Evolutionary conservation across 306 rosid species (phyloP).

Genomic region (Alnus glutinosa): DNA sequence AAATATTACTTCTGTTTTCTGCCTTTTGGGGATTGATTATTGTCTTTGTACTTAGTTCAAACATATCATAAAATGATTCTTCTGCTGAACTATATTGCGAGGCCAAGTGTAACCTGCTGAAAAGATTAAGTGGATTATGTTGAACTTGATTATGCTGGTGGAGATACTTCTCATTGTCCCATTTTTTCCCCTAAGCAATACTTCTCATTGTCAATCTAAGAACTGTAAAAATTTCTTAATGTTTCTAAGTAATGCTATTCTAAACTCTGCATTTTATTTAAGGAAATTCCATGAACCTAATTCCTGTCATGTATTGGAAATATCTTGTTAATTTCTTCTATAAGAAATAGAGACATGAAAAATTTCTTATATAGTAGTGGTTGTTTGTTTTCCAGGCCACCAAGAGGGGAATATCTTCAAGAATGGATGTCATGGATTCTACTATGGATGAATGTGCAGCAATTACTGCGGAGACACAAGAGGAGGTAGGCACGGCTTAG

Average conservation of each 20-base stretch:
- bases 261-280: constrained; percentile 16
- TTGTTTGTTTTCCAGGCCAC: constrained; percentile 57
- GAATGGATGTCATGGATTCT: constrained; percentile 54
- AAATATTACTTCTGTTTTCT: not conserved
- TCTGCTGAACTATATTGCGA: not conserved
- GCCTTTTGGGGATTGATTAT: not conserved
- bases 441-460: constrained; percentile 59
- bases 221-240: not conserved
- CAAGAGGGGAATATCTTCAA: constrained; percentile 57
- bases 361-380: constrained; percentile 22
- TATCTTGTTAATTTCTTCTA: constrained; percentile 9
- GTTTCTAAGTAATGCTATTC: not conserved
- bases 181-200: not conserved
- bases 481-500: constrained; percentile 51
- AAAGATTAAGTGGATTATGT: not conserved
- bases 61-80: not conserved
- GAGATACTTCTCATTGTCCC: not conserved
- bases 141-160: not conserved
- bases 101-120: not conserved
- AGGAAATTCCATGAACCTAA: constrained; percentile 6
- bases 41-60: not conserved
- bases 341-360: constrained; percentile 10
- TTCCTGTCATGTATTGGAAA: constrained; percentile 12
- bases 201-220: not conserved
- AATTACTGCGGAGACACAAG: constrained; percentile 40